Base-by-base conservation (phyloP, 108 stramenopile genomes). In the Chaetoceros muelleri region DNA sequence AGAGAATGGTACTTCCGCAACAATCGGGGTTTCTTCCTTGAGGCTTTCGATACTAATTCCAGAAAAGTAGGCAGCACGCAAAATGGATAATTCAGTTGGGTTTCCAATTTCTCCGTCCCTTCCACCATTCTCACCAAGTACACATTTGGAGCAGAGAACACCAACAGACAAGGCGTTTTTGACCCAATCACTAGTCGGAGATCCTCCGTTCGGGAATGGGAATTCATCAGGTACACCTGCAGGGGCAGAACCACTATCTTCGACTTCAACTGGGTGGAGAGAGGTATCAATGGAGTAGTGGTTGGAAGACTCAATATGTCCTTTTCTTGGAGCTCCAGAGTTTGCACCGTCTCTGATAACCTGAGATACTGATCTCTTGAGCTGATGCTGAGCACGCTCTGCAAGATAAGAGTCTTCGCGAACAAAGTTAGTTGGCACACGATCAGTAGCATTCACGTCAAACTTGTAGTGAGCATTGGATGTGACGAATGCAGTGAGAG, bases 21-120 rank as follows among this genome's bases (percentile, higher is more conserved):
- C 67, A 19, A 82, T 70, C 0, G 84, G 81, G 22, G 56, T 28
- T 21, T 70, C 69, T 21, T 68, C 73, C 64, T 82, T 85, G 24
- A 82, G 48, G 0, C 54, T 53, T 26, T 81, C 76, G 22, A 89
- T 84, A 54, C 83, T 76, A 47, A 81, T 55, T 26, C 82, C 82
- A 55, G 77, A 50, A 62, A 81, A 82, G 75, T 85, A 89, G 21
- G 80, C 51, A 27, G 87, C 84, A 44, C 87, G 81, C 24, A 89
- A 71, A 56, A 89, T 89, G 24, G 87, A 79, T 44, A 89, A 73
- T 53, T 89, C 87, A 23, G 87, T 89, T 2, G 87, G 87, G 72
- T 89, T 89, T 48, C 87, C 87, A 56, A 89, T 89, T 58, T 89
- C 87, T 24, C 87, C 87, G 27, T 75, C 67, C 16, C 87, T 74